A percentile compares a stretch with the other conserved stretches of the same genome.
These are phyloP conservation scores for Phoma sp. DNA, from an alignment of 2,329 filamentous ascomycete genomes.

Conservation along the genomic window DNA sequence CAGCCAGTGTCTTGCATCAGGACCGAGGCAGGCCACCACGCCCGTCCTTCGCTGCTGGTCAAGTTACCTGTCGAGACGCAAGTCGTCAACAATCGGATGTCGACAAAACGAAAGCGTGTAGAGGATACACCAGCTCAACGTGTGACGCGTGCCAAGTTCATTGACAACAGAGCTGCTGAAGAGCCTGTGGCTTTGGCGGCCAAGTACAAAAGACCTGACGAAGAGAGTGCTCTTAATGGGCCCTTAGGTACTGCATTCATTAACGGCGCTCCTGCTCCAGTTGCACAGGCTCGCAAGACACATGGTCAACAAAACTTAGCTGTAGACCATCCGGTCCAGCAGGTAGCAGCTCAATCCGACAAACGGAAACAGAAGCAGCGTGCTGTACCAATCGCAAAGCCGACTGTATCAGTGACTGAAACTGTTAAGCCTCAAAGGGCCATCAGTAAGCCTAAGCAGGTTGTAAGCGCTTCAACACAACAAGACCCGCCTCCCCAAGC, in stretches of 20 bases:
- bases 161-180: not conserved
- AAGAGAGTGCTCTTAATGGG: not conserved
- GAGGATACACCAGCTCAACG: constrained; percentile 6
- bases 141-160: constrained; percentile 4
- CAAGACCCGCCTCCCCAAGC: not conserved
- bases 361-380: not conserved
- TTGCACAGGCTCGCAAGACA: not conserved
- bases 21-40: not conserved
- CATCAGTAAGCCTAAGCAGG: not conserved
- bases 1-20: not conserved
- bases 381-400: not conserved
- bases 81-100: not conserved
- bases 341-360: not conserved
- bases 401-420: not conserved
- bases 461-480: not conserved
- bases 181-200: not conserved
- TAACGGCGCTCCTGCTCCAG: not conserved
- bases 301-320: constrained; percentile 3
- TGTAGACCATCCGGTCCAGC: not conserved
- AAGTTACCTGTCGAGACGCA: not conserved
- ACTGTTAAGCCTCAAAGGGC: not conserved
- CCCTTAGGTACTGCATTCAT: not conserved
- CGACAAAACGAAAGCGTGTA: not conserved
- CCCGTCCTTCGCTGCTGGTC: not conserved
- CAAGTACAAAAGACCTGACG: not conserved